phyloP scores from a whole-genome alignment of 345 rosid genomes.

The Gossypium anomalum region DNA sequence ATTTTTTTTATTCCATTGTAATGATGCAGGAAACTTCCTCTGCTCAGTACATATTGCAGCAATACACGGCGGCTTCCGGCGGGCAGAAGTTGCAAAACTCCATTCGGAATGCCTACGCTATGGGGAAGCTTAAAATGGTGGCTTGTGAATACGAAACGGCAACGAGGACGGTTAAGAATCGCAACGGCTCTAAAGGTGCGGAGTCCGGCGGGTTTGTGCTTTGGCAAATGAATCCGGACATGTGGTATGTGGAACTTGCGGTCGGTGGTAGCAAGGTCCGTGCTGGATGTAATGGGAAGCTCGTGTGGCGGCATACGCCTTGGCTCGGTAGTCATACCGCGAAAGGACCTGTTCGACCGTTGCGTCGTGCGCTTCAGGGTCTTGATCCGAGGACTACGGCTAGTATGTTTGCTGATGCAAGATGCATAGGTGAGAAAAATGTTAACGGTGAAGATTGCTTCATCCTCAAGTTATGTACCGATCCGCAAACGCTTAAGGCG shows the following conservation, averaged over 20 bases:
- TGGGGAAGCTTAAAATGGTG: conserved; percentile 81
- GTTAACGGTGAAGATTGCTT: conserved; percentile 87
- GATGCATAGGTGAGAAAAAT: conserved; percentile 78
- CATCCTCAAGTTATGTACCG: conserved; percentile 70
- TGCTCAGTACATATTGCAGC: conserved; percentile 88
- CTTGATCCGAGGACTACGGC: conserved; percentile 89
- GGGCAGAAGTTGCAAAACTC: conserved; percentile 83
- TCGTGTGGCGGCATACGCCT: conserved; percentile 91
- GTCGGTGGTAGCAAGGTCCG: conserved; percentile 84
- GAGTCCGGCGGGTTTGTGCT: conserved; percentile 89
- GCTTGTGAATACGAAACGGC: conserved; percentile 76
- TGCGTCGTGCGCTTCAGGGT: conserved; percentile 96
- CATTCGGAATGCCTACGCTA: conserved; percentile 70
- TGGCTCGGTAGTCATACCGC: conserved; percentile 91
- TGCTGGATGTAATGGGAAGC: conserved; percentile 90
- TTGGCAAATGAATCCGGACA: conserved; percentile 95
- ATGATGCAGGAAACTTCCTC: conserved; percentile 70
- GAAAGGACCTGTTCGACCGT: conserved; percentile 82
- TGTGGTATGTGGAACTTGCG: conserved; percentile 94
- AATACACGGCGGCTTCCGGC: conserved; percentile 85
- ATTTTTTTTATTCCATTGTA: neutral
- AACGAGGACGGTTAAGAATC: conserved; percentile 59
- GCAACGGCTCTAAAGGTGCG: conserved; percentile 44
- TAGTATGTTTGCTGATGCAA: conserved; percentile 75
- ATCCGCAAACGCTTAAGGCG: conserved; percentile 65